Evolutionary conservation across 176 grass and related monocot genomes (phyloP).

Genomic region (Oryza glumipatula): DNA sequence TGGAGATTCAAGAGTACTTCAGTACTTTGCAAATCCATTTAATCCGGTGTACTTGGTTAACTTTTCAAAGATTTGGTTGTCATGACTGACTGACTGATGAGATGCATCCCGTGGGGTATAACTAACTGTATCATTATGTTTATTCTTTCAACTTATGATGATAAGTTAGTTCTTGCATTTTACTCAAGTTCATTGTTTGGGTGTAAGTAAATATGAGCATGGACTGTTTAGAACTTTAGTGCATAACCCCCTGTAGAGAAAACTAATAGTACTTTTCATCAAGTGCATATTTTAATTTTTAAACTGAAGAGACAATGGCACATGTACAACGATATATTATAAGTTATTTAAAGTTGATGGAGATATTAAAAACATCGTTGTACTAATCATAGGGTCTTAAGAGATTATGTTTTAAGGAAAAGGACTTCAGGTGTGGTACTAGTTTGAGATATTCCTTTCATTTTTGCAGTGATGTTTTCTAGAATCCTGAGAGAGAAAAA

Average conservation of each 20-base stretch:
- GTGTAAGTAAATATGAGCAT: not conserved
- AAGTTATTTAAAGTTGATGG: not conserved
- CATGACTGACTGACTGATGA: not conserved
- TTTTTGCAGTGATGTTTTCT: not conserved
- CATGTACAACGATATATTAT: not conserved
- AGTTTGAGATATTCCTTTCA: not conserved
- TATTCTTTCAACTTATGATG: not conserved
- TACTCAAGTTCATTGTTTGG: too few species aligned
- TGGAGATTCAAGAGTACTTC: not conserved
- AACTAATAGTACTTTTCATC: not conserved
- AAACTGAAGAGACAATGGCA: not conserved
- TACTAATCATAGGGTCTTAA: not conserved
- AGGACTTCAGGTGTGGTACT: constrained; percentile 4
- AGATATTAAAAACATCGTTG: not conserved
- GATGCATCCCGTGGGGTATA: not conserved
- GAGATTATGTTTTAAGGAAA: not conserved
- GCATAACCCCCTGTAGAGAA: not conserved
- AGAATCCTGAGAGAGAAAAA: not conserved
- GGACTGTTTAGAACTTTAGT: not conserved
- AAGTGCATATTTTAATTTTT: not conserved
- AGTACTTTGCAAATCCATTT: not conserved
- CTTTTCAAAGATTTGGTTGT: constrained; percentile 30
- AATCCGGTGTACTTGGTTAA: constrained; percentile 9
- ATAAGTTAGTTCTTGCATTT: not conserved
- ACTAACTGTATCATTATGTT: not conserved